Evolutionary conservation across 192 early-diverging fungal genomes (phyloP), one percentile per base, ranked within the genome.

Genomic region (Coemansia asiatica): DNA sequence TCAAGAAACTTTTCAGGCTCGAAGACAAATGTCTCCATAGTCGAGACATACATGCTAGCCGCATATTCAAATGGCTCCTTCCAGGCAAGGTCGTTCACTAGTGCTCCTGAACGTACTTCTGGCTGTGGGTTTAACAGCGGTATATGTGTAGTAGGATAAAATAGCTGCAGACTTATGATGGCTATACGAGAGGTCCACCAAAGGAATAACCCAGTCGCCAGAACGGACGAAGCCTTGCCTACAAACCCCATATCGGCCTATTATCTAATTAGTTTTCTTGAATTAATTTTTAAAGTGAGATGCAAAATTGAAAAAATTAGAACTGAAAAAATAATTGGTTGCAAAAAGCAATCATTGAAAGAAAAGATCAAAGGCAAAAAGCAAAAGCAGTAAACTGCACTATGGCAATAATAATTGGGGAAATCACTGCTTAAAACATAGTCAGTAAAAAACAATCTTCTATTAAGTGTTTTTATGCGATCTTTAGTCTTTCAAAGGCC

Each of bases 101-200:
- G 16, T 25, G 33, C 48, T 16, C 40, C 55, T 9, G 60, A 51
- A 10, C 60, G 56, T 49, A 49, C 22, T 40, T 31, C 7, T 9
- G 55, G 57, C 21, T 56, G 47, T 21, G 70, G 67, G 57, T 66
- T 76, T 1, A 82, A 13, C 26, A 82, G 33, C 21, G 79, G 79
- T 33, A 82, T 70, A 47, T 76, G 67, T 23, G 63, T 70, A 5
- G 71, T 63, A 8, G 79, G 79, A 55, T 82, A 82, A 47, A 82
- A 76, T n/a, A 82, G 38, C 38, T 53, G 25, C 19, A 82, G 29
- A 2, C 63, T 53, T 10, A 76, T 51, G 0, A 60, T 46, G 19
- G 40, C 50, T 26, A 82, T 59, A 28, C 49, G 47, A 29, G 46
- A 26, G 60, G 74, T 58, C 47, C 76, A 76, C 67, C 67, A 76